Conservation (phyloP, 1,284 basidiomycete genomes). For the Microbotryum saponariae region DNA sequence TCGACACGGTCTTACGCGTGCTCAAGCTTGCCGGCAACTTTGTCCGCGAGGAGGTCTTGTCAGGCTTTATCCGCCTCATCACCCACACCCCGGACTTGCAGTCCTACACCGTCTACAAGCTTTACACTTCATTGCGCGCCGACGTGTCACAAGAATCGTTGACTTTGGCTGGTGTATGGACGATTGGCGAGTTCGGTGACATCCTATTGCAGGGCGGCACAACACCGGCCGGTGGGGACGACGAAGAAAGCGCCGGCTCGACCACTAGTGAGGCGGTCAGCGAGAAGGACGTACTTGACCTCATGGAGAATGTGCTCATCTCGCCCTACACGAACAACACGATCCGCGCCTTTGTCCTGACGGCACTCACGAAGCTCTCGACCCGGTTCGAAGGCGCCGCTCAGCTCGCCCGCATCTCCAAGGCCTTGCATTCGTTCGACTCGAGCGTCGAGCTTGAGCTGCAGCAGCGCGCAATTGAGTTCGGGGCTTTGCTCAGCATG, state of each 20-base stretch:
- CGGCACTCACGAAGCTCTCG: constrained; percentile 82
- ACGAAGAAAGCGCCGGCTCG: constrained; percentile 49
- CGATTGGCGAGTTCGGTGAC: constrained; percentile 95
- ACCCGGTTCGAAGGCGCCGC: constrained; percentile 61
- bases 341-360: constrained; percentile 85
- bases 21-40: constrained; percentile 97
- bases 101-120: constrained; percentile 85
- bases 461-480: constrained; percentile 93
- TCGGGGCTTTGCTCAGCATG: constrained; percentile 68
- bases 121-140: constrained; percentile 76
- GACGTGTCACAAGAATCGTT: constrained; percentile 96
- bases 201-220: constrained; percentile 71
- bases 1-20: constrained; percentile 90
- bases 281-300: constrained; percentile 76
- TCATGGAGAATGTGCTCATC: constrained; percentile 77
- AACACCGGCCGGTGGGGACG: constrained; percentile 63
- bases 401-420: constrained; percentile 56
- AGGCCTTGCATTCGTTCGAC: constrained; percentile 66
- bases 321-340: constrained; percentile 91
- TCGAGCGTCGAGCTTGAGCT: constrained; percentile 86
- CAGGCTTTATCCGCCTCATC: constrained; percentile 89
- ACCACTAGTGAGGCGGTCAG: constrained; percentile 50
- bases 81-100: constrained; percentile 96
- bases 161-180: constrained; percentile 87
- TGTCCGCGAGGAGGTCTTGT: constrained; percentile 91